Conservation (phyloP, 495 filamentous ascomycete species). For the Penicillium silybi region DNA sequence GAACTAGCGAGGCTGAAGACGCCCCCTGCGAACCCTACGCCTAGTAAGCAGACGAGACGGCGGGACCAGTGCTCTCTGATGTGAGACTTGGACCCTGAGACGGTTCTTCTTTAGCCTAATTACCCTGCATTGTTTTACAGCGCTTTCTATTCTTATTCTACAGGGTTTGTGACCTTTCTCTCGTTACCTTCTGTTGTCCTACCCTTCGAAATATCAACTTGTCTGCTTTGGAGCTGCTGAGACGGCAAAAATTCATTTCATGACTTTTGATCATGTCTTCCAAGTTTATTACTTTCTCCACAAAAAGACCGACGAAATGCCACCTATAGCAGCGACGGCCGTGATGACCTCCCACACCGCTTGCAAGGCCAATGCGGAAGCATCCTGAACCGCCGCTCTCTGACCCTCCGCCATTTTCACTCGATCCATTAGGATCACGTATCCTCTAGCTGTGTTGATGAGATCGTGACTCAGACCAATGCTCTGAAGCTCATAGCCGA, state of each 20-base stretch:
- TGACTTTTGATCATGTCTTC: neutral
- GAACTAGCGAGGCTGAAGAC: slow-evolving; percentile 18
- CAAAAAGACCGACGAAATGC: slow-evolving; percentile 21
- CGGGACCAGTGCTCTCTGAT: neutral
- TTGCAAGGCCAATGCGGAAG: slow-evolving; percentile 16
- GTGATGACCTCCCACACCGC: slow-evolving; percentile 25
- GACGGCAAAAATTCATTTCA: neutral
- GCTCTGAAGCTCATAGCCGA: slow-evolving; percentile 15
- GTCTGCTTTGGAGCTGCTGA: neutral
- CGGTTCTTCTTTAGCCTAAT: slow-evolving; percentile 1
- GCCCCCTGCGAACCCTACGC: neutral
- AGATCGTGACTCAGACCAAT: slow-evolving; percentile 12
- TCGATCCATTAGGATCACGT: slow-evolving; percentile 21
- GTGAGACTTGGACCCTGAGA: slow-evolving; percentile 1
- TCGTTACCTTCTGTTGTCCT: neutral
- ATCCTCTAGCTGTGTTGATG: slow-evolving; percentile 18
- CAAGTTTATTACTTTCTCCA: slow-evolving; percentile 13
- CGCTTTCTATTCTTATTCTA: slow-evolving; percentile 2
- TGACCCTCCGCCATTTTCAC: slow-evolving; percentile 14
- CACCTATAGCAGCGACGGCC: slow-evolving; percentile 19
- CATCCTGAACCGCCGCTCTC: slow-evolving; percentile 16
- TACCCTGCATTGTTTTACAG: neutral
- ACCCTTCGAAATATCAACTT: neutral
- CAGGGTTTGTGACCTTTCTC: no score
- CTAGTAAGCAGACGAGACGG: neutral